Base-by-base conservation (phyloP, 495 filamentous ascomycete genomes). In the Trichoderma asperelloides region DNA sequence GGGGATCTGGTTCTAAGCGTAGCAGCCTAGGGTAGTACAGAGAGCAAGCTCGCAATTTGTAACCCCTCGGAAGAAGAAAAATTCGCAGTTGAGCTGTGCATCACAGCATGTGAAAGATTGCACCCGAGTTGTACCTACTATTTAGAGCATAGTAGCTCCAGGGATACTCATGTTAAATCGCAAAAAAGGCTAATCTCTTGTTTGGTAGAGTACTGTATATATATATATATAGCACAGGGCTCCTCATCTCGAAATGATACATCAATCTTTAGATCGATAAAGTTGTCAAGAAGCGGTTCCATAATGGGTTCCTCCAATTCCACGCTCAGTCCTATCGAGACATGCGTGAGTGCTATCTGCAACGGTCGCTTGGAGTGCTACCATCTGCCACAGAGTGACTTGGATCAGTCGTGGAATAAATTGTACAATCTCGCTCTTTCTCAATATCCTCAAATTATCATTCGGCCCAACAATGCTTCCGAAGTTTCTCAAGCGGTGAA, bases 391-490 rank as follows among this genome's bases (percentile, higher is more conserved):
- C 71, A 68, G 47, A 73, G 68, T 55, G 62, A 80, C 12, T 80
- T 78, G 68, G 77, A 82, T 68, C 33, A 73, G 5, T 62, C 70
- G 2, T 83, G 80, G 80, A 78, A 78, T 39, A 78, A 77, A 68
- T 74, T 81, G 8, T 91, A 86, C 75, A 94, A 93, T 71, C 79
- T 91, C 63, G 85, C 89, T 64, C 70, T 84, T 27, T 74, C 77
- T 6, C 86, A 87, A 65, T 78, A 74, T 2, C 90, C 91, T 1
- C 81, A 80, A 16, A 89, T 85, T 0, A 80, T 92, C 30, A 85
- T 85, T 0, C 80, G 86, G 15, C 91, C 91, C 0, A 71, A 79
- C 15, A 84, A 79, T 0, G 70, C 82, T 2, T 67, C 84, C 13
- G 81, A 92, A 62, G 82, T 92, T 15, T 80, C 86, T 0, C 78